Percentiles rank a stretch among this genome's conserved stretches.
Evolutionary conservation across 2,329 filamentous ascomycete genomes (phyloP).

Genomic region (Elsinoe fawcettii): DNA sequence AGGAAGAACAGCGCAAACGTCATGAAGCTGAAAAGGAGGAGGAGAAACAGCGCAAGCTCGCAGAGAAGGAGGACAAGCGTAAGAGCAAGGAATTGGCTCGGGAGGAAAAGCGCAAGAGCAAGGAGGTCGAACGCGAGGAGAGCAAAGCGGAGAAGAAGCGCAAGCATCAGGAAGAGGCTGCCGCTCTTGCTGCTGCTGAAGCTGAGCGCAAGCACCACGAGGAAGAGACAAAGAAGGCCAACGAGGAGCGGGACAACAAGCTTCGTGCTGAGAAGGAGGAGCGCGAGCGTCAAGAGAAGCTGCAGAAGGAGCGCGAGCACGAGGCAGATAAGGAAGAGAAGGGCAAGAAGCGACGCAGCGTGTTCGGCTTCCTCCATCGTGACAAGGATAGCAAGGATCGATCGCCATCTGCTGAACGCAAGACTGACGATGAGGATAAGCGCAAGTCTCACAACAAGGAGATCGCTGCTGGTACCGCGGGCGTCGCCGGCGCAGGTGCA

Average conservation of each 20-base stretch:
- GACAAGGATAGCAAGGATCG: slow-evolving; percentile 12
- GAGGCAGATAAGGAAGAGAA: slow-evolving; percentile 16
- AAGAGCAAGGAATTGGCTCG: slow-evolving; percentile 37
- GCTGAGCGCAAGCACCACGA: slow-evolving; percentile 39
- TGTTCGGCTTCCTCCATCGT: slow-evolving; percentile 14
- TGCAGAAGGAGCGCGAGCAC: slow-evolving; percentile 7
- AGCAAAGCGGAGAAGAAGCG: slow-evolving; percentile 37
- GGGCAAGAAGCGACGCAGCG: slow-evolving; percentile 16
- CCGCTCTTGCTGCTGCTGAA: slow-evolving; percentile 24
- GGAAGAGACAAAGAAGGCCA: slow-evolving; percentile 26
- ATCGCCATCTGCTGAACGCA: slow-evolving; percentile 10
- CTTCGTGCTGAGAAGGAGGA: slow-evolving; percentile 8
- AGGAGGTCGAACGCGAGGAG: slow-evolving; percentile 43
- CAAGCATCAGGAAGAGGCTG: slow-evolving; percentile 41
- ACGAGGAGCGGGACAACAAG: slow-evolving; percentile 14
- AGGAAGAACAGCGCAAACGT: slow-evolving; percentile 23
- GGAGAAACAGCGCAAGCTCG: slow-evolving; percentile 24
- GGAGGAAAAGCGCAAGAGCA: slow-evolving; percentile 46
- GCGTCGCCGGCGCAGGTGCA: slow-evolving; percentile 17
- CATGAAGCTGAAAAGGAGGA: slow-evolving; percentile 21
- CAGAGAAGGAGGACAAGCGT: slow-evolving; percentile 22
- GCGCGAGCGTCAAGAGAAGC: slow-evolving; percentile 5
- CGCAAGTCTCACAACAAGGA: slow-evolving; percentile 14
- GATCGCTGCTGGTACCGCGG: slow-evolving; percentile 14
- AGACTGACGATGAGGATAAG: slow-evolving; percentile 15